phyloP scores from a whole-genome alignment of 306 rosid genomes.

The Comarum palustre region DNA sequence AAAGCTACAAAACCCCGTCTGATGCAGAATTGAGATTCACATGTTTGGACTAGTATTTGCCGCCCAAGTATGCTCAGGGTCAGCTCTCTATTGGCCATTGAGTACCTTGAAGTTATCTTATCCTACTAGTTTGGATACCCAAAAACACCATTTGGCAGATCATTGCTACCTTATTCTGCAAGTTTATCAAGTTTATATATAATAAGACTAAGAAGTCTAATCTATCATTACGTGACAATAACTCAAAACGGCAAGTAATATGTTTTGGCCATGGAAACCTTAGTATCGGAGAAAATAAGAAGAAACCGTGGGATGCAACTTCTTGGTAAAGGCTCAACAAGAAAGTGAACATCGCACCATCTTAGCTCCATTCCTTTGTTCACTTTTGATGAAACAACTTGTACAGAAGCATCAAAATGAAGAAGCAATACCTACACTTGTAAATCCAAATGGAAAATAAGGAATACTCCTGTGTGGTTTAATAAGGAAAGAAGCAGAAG shows the following conservation, averaged over 20 bases:
- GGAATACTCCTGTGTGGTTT: background rate
- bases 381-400: background rate
- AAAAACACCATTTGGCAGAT: background rate
- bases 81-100: background rate
- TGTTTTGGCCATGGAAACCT: background rate
- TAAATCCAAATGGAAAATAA: background rate
- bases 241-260: background rate
- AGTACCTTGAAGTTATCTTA: background rate
- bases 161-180: background rate
- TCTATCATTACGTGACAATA: background rate
- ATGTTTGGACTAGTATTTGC: background rate
- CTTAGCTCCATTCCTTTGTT: background rate
- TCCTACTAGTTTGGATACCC: background rate
- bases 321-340: background rate
- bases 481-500: background rate
- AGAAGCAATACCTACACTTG: background rate
- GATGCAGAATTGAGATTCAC: background rate
- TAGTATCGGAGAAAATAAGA: background rate
- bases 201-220: background rate
- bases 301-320: background rate
- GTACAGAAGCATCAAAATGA: background rate
- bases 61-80: background rate
- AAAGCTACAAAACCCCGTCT: background rate
- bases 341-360: background rate
- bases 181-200: too few relatives aligned